Conservation (phyloP, 2,329 filamentous ascomycete species). For the Septoria petroselini region DNA sequence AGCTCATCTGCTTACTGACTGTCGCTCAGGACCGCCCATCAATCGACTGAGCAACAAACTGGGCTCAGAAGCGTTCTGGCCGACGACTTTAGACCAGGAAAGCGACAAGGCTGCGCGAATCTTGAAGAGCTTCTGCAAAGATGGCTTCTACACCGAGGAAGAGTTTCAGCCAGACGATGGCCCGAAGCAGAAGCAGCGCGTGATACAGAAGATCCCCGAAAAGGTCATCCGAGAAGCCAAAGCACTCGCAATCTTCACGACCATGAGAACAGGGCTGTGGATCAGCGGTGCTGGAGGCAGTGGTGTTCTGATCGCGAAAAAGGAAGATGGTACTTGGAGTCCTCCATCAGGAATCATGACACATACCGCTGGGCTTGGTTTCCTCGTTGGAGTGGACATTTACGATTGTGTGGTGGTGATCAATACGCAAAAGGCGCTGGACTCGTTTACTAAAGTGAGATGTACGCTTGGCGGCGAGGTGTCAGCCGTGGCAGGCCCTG, state of each 20-base stretch:
- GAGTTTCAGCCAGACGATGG: constrained; percentile 46
- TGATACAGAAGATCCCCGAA: constrained; percentile 79
- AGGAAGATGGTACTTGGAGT: constrained; percentile 85
- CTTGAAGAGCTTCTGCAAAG: constrained; percentile 82
- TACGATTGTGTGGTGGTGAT: constrained; percentile 95
- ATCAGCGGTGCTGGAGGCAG: constrained; percentile 87
- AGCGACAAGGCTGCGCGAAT: constrained; percentile 89
- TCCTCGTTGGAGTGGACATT: constrained; percentile 87
- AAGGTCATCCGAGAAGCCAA: constrained; percentile 83
- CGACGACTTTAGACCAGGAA: constrained; percentile 79
- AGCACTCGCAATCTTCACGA: constrained; percentile 89
- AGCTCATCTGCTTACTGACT: too few species aligned
- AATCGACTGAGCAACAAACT: constrained; percentile 79
- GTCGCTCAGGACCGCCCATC: constrained; percentile 55
- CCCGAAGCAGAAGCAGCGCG: constrained; percentile 60
- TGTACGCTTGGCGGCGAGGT: constrained; percentile 81
- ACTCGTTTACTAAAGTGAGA: constrained; percentile 75
- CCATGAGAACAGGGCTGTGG: constrained; percentile 91
- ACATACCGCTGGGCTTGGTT: constrained; percentile 84
- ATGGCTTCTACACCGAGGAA: constrained; percentile 65
- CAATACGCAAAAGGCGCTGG: constrained; percentile 78
- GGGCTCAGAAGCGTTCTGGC: constrained; percentile 80
- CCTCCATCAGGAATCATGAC: constrained; percentile 87
- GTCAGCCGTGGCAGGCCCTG: constrained; percentile 70
- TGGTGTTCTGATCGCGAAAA: constrained; percentile 78